Conservation (phyloP, 108 stramenopile genomes). For the Skeletonema tropicum region DNA sequence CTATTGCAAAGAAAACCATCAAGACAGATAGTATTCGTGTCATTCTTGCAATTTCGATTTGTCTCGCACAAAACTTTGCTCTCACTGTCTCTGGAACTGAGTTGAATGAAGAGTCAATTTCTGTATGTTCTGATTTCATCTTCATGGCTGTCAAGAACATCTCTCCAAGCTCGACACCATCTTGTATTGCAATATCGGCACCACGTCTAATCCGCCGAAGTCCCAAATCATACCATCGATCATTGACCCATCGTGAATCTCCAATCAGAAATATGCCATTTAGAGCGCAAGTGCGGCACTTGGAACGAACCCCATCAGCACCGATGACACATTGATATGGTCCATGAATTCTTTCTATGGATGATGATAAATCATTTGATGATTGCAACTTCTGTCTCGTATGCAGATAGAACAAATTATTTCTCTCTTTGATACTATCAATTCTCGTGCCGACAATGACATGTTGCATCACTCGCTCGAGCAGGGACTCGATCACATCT, state of each 20-base stretch:
- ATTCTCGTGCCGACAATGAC: background rate
- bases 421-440: slow-evolving; percentile 10
- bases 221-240: slow-evolving; percentile 48
- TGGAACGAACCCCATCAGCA: slow-evolving; percentile 43
- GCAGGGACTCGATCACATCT: slow-evolving; percentile 21
- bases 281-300: slow-evolving; percentile 2
- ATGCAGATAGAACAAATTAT: slow-evolving; percentile 3
- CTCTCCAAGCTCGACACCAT: slow-evolving; percentile 33
- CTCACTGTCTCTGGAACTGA: background rate
- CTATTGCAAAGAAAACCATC: background rate
- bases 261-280: slow-evolving; percentile 31
- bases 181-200: slow-evolving; percentile 45
- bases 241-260: slow-evolving; percentile 48
- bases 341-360: slow-evolving; percentile 4
- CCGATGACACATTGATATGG: slow-evolving; percentile 37
- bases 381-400: slow-evolving; percentile 4
- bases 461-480: slow-evolving; percentile 9
- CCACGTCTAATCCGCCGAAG: slow-evolving; percentile 27
- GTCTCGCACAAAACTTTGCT: background rate
- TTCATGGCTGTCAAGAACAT: background rate
- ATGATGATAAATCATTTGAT: background rate
- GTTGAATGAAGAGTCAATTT: background rate
- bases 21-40: background rate
- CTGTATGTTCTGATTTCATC: background rate
- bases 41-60: background rate